phyloP scores from a whole-genome alignment of 306 rosid species.

The Medicago lupulina region DNA sequence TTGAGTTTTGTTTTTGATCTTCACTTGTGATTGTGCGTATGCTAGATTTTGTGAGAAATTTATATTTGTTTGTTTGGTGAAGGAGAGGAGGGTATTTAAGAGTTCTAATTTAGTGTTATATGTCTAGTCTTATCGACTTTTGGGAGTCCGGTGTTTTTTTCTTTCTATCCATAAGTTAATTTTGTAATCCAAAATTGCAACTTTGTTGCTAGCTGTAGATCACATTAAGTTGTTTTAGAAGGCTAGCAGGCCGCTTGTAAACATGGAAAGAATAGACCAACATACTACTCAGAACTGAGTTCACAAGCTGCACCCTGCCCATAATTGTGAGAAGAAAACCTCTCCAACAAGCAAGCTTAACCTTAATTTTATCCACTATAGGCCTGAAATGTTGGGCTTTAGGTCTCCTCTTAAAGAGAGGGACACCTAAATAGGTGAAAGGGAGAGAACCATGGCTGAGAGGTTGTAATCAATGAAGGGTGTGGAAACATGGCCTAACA shows the following conservation, averaged over 20 bases:
- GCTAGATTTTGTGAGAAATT: slow-evolving; percentile 16
- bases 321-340: too few relatives aligned
- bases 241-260: too few relatives aligned
- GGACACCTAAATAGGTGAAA: too few relatives aligned
- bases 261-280: too few relatives aligned
- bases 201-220: slow-evolving; percentile 13
- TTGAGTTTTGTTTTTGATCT: slow-evolving; percentile 27
- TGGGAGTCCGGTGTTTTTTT: neutral
- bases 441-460: too few relatives aligned
- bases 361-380: too few relatives aligned
- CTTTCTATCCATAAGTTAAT: neutral
- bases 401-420: too few relatives aligned
- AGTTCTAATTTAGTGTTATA: slow-evolving; percentile 5
- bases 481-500: slow-evolving; percentile 11
- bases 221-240: too few relatives aligned
- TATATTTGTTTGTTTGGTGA: neutral
- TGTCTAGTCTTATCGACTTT: slow-evolving; percentile 16
- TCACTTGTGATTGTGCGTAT: neutral
- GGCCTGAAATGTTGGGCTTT: too few relatives aligned
- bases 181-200: slow-evolving; percentile 8
- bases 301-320: too few relatives aligned
- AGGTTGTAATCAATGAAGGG: slow-evolving; percentile 4
- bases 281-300: too few relatives aligned
- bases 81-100: neutral
- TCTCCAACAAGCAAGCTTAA: too few relatives aligned